Base-by-base conservation (phyloP, 208 protist species). In the Leishmania turanica region DNA sequence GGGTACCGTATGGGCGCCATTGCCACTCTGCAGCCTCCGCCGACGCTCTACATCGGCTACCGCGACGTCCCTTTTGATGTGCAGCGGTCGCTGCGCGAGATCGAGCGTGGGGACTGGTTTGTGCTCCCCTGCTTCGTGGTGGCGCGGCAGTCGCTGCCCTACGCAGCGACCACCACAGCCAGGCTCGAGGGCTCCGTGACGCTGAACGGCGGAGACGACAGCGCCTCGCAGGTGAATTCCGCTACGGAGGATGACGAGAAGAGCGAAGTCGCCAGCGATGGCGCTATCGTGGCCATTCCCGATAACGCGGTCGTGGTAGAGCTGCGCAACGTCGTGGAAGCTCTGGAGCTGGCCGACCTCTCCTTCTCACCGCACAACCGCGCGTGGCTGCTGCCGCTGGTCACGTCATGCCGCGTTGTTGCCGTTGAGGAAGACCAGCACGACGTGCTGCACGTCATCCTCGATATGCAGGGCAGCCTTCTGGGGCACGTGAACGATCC, bases 281-380 rank as follows among this genome's bases (percentile, higher is more conserved):
- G 78, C 71, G 85, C 83, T 37, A 81, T 71, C 3, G 85, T 76
- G 13, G 83, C 75, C 21, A 88, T 87, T 9, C 93, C 93, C 1
- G 95, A 97, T 75, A 96, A 89, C 82, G 87, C 87, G 3, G 91
- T 97, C 51, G 74, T 97, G 6, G 95, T 97, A 79, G 95, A 97
- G 82, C 86, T 97, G 47, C 88, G 81, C 54, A 58, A 84, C 80
- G 86, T 84, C 0, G 77, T 88, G 24, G 92, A 96, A 81, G 90
- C 77, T 37, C 65, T 97, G 40, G 92, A 97, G 79, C 62, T 94
- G 70, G 90, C 87, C 27, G 93, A 97, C 76, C 69, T 96, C 27
- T 91, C 88, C 54, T 76, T 90, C 77, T 91, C 93, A 65, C 93
- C 95, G 27, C 87, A 91, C 75, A 90, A 95, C 84, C 75, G 86